These are phyloP conservation scores for Roridomyces roridus DNA, from an alignment of 768 basidiomycete genomes.

Conservation along the genomic window DNA sequence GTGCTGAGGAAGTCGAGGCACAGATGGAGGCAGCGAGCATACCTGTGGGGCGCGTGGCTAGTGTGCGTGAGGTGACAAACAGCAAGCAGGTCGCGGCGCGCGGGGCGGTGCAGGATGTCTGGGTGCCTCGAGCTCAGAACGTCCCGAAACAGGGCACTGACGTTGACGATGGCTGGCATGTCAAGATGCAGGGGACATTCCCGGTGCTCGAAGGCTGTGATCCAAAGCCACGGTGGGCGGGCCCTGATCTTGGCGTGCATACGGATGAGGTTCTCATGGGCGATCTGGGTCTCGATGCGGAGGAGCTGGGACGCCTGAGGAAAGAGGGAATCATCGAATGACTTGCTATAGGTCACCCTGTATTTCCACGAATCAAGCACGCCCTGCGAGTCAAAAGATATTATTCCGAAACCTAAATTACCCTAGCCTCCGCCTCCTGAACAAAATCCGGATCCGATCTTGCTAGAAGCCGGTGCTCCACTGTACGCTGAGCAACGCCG, in stretches of 20 bases:
- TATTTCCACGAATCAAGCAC: too few species aligned
- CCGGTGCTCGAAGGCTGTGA: conserved; percentile 67
- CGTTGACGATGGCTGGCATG: conserved; percentile 47
- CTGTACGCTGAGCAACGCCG: too few species aligned
- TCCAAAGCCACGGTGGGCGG: conserved; percentile 68
- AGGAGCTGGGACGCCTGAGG: conserved; percentile 46
- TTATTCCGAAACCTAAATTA: too few species aligned
- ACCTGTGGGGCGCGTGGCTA: conserved; percentile 68
- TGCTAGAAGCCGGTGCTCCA: too few species aligned
- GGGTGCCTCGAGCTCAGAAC: conserved; percentile 40
- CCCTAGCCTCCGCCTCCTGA: too few species aligned
- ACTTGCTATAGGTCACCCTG: too few species aligned
- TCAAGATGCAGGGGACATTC: conserved; percentile 73
- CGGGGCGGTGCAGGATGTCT: conserved; percentile 64
- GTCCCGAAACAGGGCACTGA: neutral
- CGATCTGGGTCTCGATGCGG: conserved; percentile 46
- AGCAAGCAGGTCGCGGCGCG: conserved; percentile 58
- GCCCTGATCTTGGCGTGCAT: conserved; percentile 69
- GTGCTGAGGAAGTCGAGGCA: conserved; percentile 58
- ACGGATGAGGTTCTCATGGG: conserved; percentile 54
- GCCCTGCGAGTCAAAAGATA: too few species aligned
- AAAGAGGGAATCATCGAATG: conserved; percentile 50
- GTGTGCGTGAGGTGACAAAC: conserved; percentile 67
- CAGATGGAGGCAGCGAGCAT: conserved; percentile 58
- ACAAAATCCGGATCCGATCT: too few species aligned